Evolutionary conservation across 2,329 filamentous ascomycete species (phyloP).

Genomic region (Colletotrichum noveboracense): DNA sequence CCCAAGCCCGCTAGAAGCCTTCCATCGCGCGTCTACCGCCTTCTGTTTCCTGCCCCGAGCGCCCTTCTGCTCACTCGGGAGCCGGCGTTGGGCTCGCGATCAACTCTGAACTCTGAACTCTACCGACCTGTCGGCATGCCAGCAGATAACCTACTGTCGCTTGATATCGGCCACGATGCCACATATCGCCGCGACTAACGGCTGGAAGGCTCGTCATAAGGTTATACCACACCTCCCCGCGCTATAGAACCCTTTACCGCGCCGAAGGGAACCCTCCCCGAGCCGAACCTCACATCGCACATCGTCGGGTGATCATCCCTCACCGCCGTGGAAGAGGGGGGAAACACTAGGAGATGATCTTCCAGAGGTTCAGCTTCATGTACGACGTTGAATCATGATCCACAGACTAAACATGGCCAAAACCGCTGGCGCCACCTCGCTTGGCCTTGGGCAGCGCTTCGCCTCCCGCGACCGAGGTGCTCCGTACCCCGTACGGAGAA

Average conservation of each 20-base stretch:
- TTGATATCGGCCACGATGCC: not conserved
- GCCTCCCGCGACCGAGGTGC: not conserved
- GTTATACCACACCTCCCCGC: not conserved
- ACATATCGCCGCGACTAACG: not conserved
- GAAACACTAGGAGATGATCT: not conserved
- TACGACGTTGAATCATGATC: not conserved
- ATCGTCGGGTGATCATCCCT: not conserved
- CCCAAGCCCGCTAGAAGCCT: conserved; percentile 15
- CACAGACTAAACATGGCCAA: not conserved
- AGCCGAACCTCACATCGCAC: conserved; percentile 4
- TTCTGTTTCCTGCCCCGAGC: not conserved
- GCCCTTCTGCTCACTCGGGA: not conserved
- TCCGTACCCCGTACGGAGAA: not conserved
- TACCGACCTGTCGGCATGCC: not conserved
- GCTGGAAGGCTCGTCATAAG: not conserved
- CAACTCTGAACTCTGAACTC: not conserved
- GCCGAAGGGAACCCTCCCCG: not conserved
- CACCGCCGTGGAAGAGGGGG: not conserved
- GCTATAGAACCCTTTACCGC: not conserved
- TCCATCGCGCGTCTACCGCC: not conserved
- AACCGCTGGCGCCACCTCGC: not conserved
- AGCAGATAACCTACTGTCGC: not conserved
- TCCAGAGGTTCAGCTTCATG: not conserved
- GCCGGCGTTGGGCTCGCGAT: not conserved
- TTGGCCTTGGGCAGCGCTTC: not conserved